phyloP scores from a whole-genome alignment of 805 yeast genomes.

The Blastobotrys attinorum region DNA sequence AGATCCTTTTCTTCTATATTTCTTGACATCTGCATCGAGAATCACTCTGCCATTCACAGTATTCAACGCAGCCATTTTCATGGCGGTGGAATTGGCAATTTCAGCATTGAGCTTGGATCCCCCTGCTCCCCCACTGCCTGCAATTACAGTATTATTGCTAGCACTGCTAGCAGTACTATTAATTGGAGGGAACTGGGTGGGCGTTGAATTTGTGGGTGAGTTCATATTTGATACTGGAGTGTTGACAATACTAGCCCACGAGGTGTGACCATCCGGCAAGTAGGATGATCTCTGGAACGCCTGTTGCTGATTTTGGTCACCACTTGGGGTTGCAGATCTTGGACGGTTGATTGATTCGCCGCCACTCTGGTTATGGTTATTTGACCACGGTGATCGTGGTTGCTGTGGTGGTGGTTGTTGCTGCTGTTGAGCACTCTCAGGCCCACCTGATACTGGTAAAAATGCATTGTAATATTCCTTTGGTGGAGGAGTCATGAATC shows the following conservation, averaged over 20 bases:
- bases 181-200: background rate
- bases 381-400: constrained; percentile 5
- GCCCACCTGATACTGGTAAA: constrained; percentile 1
- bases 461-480: constrained; percentile 5
- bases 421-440: constrained; percentile 2
- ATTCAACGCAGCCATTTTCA: constrained; percentile 58
- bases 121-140: no score
- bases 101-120: constrained; percentile 22
- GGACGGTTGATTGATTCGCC: constrained; percentile 23
- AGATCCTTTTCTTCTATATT: constrained; percentile 18
- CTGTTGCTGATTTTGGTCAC: background rate
- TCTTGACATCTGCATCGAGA: constrained; percentile 32
- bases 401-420: constrained; percentile 7
- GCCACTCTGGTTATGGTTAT: no score
- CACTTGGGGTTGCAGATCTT: constrained; percentile 17
- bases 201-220: constrained; percentile 3
- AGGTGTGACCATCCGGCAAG: constrained; percentile 14
- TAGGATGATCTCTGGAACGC: constrained; percentile 4
- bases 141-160: constrained; percentile 6
- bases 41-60: constrained; percentile 43
- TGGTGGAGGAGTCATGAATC: constrained; percentile 14
- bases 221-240: constrained; percentile 18
- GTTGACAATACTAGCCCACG: constrained; percentile 26
- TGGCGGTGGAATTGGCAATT: constrained; percentile 32
- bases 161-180: constrained; percentile 1